Evolutionary conservation across 495 filamentous ascomycete genomes (phyloP).

Genomic region (Xylaria venustula): DNA sequence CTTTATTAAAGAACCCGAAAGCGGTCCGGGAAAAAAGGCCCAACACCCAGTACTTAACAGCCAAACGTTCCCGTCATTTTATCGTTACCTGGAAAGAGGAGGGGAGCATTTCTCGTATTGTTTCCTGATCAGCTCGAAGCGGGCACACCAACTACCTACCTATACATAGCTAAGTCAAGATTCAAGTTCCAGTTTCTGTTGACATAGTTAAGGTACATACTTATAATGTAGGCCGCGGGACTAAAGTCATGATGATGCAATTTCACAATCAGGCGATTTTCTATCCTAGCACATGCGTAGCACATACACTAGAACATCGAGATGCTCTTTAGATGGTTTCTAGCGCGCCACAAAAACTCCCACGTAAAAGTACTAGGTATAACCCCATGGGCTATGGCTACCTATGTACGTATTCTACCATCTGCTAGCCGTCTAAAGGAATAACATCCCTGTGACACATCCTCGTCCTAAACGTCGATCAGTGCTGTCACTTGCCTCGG

Average conservation of each 20-base stretch:
- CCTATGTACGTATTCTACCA: too few relatives aligned
- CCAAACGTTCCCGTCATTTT: neutral
- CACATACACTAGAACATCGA: slow-evolving; percentile 7
- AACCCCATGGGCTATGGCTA: too few relatives aligned
- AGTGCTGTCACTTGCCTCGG: neutral
- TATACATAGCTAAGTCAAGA: too few relatives aligned
- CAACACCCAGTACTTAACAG: too few relatives aligned
- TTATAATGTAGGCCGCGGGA: neutral
- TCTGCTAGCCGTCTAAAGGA: neutral
- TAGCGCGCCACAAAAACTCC: slow-evolving; percentile 1
- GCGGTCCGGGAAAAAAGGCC: neutral
- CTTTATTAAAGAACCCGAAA: neutral
- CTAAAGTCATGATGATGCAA: neutral
- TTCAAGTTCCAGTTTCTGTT: neutral
- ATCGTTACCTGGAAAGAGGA: neutral
- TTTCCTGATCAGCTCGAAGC: slow-evolving; percentile 5
- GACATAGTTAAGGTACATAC: too few relatives aligned
- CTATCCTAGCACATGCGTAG: neutral
- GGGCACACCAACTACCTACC: neutral
- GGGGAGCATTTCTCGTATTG: slow-evolving; percentile 11
- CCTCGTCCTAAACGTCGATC: slow-evolving; percentile 13
- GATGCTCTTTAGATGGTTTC: neutral
- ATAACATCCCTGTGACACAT: slow-evolving; percentile 13
- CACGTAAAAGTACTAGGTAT: neutral
- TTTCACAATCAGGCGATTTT: neutral